These are phyloP conservation scores for Metschnikowia orientalis DNA, from an alignment of 805 yeast genomes.

Conservation along the genomic window DNA sequence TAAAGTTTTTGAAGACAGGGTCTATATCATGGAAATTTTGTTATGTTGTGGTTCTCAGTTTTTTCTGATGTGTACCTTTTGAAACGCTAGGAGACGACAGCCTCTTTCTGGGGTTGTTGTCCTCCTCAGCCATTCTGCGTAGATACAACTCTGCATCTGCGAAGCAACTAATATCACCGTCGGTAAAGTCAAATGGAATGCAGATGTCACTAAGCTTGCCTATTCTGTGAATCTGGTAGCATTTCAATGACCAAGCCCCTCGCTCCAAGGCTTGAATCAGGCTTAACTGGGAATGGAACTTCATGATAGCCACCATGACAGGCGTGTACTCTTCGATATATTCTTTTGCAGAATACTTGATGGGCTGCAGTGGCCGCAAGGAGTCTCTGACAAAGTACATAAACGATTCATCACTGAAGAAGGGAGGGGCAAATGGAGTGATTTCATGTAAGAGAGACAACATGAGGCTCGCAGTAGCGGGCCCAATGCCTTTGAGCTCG, in stretches of 20 bases:
- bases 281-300: background rate
- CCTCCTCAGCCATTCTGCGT: too few relatives aligned
- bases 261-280: conserved; percentile 21
- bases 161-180: too few relatives aligned
- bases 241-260: conserved; percentile 38
- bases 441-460: conserved; percentile 29
- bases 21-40: too few relatives aligned
- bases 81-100: too few relatives aligned
- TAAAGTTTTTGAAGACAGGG: too few relatives aligned
- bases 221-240: conserved; percentile 22
- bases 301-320: conserved; percentile 6
- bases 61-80: too few relatives aligned
- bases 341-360: conserved; percentile 42
- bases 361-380: conserved; percentile 22
- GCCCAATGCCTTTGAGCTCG: conserved; percentile 45
- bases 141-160: too few relatives aligned
- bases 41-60: too few relatives aligned
- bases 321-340: conserved; percentile 34
- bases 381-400: conserved; percentile 29
- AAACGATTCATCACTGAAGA: conserved; percentile 48
- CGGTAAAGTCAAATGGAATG: conserved; percentile 18
- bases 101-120: too few relatives aligned
- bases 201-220: conserved; percentile 25
- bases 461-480: conserved; percentile 46
- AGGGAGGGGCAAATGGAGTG: conserved; percentile 35